Percentiles rank a stretch among this genome's conserved stretches.
These are phyloP conservation scores for Fusarium neocosmosporiellum DNA, from an alignment of 2,329 filamentous ascomycete genomes.

Conservation along the genomic window DNA sequence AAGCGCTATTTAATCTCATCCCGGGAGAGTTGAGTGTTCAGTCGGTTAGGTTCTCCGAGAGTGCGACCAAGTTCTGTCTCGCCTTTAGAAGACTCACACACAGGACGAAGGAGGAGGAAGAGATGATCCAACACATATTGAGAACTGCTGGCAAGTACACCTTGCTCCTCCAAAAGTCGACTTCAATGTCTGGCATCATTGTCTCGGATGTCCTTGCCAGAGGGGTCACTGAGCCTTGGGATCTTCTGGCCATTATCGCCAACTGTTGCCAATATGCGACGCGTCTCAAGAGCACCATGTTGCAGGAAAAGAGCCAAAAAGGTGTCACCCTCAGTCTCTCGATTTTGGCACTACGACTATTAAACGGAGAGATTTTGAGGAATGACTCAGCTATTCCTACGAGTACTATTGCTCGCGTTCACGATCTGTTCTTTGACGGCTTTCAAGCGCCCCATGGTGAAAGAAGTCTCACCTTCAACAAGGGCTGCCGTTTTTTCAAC, in stretches of 20 bases:
- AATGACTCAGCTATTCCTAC: conserved; percentile 33
- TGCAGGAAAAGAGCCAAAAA: conserved; percentile 3
- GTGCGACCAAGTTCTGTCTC: conserved; percentile 42
- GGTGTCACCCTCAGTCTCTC: conserved; percentile 41
- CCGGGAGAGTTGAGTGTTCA: conserved; percentile 42
- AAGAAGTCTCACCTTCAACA: conserved; percentile 39
- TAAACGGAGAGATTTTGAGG: conserved; percentile 50
- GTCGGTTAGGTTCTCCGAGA: conserved; percentile 33
- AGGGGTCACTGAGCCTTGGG: conserved; percentile 37
- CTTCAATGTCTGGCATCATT: conserved; percentile 42
- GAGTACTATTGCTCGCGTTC: conserved; percentile 19
- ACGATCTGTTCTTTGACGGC: conserved; percentile 29
- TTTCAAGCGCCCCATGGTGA: conserved; percentile 29
- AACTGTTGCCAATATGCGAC: conserved; percentile 49
- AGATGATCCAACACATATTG: conserved; percentile 20
- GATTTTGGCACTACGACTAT: conserved; percentile 43
- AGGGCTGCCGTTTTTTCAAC: conserved; percentile 40
- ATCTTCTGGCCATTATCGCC: conserved; percentile 45
- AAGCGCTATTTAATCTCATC: conserved; percentile 12
- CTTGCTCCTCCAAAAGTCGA: conserved; percentile 30
- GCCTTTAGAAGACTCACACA: conserved; percentile 17
- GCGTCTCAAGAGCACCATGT: conserved; percentile 32
- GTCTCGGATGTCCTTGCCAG: conserved; percentile 40
- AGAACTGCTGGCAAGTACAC: conserved; percentile 43
- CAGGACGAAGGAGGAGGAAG: background rate